Percentiles rank a stretch among this genome's conserved stretches.
Evolutionary conservation across 2,329 filamentous ascomycete species (phyloP).

Genomic region (Botryosphaeria dothidea): DNA sequence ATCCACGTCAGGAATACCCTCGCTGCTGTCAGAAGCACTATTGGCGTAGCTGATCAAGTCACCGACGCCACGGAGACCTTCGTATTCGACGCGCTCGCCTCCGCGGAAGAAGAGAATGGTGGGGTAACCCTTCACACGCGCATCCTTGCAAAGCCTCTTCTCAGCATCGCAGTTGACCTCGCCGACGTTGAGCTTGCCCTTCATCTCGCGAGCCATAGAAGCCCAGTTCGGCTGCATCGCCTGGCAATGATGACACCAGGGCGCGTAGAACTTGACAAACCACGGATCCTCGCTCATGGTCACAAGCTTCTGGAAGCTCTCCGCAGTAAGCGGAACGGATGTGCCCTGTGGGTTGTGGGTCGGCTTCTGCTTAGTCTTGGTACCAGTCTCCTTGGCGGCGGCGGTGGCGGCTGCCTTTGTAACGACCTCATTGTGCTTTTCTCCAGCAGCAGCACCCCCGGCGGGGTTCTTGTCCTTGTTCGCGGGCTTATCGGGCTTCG

Average conservation of each 20-base stretch:
- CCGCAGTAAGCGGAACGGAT: conserved; percentile 74
- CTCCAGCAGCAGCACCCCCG: conserved; percentile 31
- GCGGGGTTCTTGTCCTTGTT: conserved; percentile 38
- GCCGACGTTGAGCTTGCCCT: conserved; percentile 84
- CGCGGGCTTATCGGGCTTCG: conserved; percentile 37
- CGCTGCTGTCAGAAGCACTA: conserved; percentile 76
- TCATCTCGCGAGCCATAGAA: conserved; percentile 88
- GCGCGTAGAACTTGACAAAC: conserved; percentile 99
- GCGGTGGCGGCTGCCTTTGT: conserved; percentile 27
- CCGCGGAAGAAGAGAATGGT: conserved; percentile 92
- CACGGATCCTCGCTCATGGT: conserved; percentile 87
- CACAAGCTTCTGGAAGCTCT: conserved; percentile 82
- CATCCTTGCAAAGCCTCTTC: conserved; percentile 87
- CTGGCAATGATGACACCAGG: conserved; percentile 96
- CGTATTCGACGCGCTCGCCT: conserved; percentile 88
- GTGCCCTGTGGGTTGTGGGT: conserved; percentile 71
- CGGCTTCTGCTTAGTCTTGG: conserved; percentile 47
- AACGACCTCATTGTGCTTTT: conserved; percentile 27
- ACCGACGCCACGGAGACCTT: conserved; percentile 85
- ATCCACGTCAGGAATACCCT: conserved; percentile 79
- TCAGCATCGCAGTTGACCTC: conserved; percentile 95
- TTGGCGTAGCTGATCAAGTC: conserved; percentile 86
- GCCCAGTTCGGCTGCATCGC: conserved; percentile 88
- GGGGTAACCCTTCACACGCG: conserved; percentile 75
- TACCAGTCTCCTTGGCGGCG: conserved; percentile 43